Base-by-base conservation (phyloP, 2,329 filamentous ascomycete genomes). In the Colletotrichum magnum region DNA sequence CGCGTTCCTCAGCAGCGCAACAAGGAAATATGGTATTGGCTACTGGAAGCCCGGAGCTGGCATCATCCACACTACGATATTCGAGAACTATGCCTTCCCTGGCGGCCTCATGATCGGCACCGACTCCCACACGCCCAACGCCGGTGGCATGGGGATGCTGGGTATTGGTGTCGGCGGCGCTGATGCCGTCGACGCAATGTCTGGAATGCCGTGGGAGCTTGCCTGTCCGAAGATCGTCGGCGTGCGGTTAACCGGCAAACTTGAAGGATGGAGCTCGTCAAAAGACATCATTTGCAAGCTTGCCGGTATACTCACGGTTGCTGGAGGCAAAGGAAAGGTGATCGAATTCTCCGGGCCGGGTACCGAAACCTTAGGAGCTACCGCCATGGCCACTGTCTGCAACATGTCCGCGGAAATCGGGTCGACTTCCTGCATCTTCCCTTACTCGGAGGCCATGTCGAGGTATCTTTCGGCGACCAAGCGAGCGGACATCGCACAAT, bases 171-270 rank as follows among this genome's bases (percentile, higher is more conserved):
- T 87, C 84, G 73, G 85, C 79, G 10, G 86, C 79, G 26, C 77
- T 79, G 28, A 86, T 85, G 72, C 82, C 80, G 73, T 88, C 79
- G 86, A 85, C 78, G 15, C 75, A 82, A 73, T 76, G 72, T 71
- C 70, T 75, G 57, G 70, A 69, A 12, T 81, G 74, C 77, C 77
- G 3, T 80, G 78, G 78, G 79, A 81, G 41, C 68, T 80, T 4
- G 72, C 73, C 15, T 76, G 73, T 57, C 77, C 77, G 2, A 76
- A 80, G 54, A 72, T 79, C 3, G 64, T 78, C 15, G 78, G 79
- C 6, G 78, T 80, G 4, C 72, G 72, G 13, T 70, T 80, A 4
- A 76, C 72, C 1, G 79, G 79, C 5, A 64, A 72, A 43, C 72
- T 80, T 0, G 68, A 67, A 16, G 76, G 77, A 15, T 80, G 78